Percentiles rank a stretch among this genome's conserved stretches.
Evolutionary conservation across 129 eudicot genomes (phyloP).

Genomic region (Chrysanthemum makinoi): DNA sequence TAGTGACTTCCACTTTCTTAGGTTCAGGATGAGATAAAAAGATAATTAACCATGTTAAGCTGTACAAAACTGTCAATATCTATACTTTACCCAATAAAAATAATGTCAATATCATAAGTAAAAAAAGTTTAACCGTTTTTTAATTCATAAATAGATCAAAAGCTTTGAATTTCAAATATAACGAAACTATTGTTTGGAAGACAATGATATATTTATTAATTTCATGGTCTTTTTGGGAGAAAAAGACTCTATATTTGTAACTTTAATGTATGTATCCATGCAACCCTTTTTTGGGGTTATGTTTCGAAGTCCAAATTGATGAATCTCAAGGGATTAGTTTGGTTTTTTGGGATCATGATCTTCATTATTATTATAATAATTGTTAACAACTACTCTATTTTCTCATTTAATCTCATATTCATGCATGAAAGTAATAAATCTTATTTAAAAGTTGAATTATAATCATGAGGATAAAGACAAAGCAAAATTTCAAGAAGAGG

Average conservation of each 20-base stretch:
- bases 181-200: not conserved
- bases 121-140: not conserved
- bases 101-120: not conserved
- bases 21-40: too few relatives aligned
- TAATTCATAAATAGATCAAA: not conserved
- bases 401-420: conserved; percentile 19
- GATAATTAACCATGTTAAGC: too few relatives aligned
- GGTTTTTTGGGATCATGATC: conserved; percentile 39
- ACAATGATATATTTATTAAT: conserved; percentile 19
- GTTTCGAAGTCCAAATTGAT: conserved; percentile 32
- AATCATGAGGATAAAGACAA: conserved; percentile 33
- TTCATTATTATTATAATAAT: conserved; percentile 10
- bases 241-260: conserved; percentile 31
- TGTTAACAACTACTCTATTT: conserved; percentile 3
- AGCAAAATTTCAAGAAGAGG: conserved; percentile 27
- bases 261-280: conserved; percentile 31
- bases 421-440: conserved; percentile 35
- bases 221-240: conserved; percentile 40
- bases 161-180: conserved; percentile 2
- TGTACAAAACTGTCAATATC: not conserved
- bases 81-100: too few relatives aligned
- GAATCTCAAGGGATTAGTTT: conserved; percentile 44
- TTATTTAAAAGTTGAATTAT: not conserved
- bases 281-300: conserved; percentile 37
- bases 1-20: too few relatives aligned